Evolutionary conservation across 139 green algal species (phyloP).

Genomic region (Chlorella ohadii): DNA sequence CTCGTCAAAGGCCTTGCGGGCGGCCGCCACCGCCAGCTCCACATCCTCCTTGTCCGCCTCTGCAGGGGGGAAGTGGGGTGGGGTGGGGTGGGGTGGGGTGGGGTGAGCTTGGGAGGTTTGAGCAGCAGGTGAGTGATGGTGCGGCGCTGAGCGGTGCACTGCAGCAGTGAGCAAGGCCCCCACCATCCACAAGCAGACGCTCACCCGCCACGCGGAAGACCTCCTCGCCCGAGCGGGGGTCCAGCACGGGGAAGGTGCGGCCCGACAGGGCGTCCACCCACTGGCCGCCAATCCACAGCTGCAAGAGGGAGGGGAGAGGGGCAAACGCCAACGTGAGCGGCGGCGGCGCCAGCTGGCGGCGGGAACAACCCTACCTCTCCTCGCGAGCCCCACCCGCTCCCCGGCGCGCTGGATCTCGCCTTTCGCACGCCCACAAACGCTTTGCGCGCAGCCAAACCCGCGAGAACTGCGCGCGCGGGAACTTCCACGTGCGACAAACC

Average conservation of each 20-base stretch:
- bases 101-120: not conserved
- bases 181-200: too few species aligned
- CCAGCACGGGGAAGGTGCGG: constrained; percentile 42
- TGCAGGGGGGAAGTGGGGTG: not conserved
- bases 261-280: constrained; percentile 64
- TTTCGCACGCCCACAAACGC: too few species aligned
- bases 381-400: too few species aligned
- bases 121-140: not conserved
- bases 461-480: not conserved
- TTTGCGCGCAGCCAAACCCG: not conserved
- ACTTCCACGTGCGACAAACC: too few species aligned
- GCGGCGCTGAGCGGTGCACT: not conserved
- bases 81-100: not conserved
- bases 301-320: not conserved
- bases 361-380: too few species aligned
- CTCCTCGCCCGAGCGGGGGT: constrained; percentile 71
- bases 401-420: too few species aligned
- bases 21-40: constrained; percentile 16
- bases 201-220: constrained; percentile 57
- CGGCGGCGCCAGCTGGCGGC: not conserved
- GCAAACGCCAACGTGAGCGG: not conserved
- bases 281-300: constrained; percentile 77
- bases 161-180: too few species aligned
- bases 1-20: constrained; percentile 69
- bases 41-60: too few species aligned